Evolutionary conservation across 73 alveolate species (phyloP).

Genomic region (Paramecium tetraurelia): DNA sequence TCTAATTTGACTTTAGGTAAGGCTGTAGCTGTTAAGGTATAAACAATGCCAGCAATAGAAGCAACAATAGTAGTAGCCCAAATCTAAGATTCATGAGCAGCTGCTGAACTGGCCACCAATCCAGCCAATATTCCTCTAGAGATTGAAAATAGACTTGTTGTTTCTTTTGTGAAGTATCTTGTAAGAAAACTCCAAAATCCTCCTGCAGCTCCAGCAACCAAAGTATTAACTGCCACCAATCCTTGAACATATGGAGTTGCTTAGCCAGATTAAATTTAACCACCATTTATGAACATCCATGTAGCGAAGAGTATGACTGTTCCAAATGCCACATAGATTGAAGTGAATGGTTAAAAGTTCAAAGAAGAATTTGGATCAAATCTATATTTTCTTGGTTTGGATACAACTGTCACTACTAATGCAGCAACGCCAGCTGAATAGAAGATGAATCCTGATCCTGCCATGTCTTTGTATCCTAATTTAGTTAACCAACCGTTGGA

Average conservation of each 20-base stretch:
- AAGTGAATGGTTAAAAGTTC: not conserved
- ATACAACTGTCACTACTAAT: not conserved
- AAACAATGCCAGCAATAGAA: not conserved
- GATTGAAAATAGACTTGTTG: not conserved
- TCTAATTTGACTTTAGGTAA: not conserved
- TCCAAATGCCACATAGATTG: slow-evolving; percentile 27
- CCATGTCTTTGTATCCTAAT: slow-evolving; percentile 28
- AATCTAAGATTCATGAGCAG: not conserved
- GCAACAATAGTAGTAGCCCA: slow-evolving; percentile 25
- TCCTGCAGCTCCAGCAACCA: slow-evolving; percentile 30
- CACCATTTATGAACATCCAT: slow-evolving; percentile 12
- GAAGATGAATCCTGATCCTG: not conserved
- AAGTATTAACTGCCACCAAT: not conserved
- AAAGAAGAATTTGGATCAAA: not conserved
- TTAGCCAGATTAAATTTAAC: not conserved
- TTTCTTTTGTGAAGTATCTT: not conserved
- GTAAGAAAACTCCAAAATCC: not conserved
- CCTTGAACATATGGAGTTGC: not conserved
- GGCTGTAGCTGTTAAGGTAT: not conserved
- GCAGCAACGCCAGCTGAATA: slow-evolving; percentile 39
- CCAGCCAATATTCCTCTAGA: slow-evolving; percentile 34
- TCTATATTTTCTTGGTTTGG: slow-evolving; percentile 33
- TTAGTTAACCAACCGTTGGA: not conserved
- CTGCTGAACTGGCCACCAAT: not conserved
- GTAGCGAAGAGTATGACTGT: not conserved